These are phyloP conservation scores for Panellus pusillus DNA, from an alignment of 768 basidiomycete genomes.

Conservation along the genomic window DNA sequence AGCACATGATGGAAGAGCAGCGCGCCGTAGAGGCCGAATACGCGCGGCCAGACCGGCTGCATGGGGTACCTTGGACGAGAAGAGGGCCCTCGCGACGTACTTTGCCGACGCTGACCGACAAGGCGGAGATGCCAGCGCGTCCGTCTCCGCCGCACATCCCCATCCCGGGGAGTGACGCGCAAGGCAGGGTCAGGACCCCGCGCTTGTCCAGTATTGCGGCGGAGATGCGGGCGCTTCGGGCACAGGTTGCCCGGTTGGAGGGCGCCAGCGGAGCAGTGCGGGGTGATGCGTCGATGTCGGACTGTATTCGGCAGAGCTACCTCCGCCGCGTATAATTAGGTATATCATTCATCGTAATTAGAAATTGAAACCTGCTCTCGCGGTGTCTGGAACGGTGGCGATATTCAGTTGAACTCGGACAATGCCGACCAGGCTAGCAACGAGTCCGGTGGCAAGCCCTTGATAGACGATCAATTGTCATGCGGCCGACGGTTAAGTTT, in stretches of 20 bases:
- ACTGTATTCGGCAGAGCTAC: no score
- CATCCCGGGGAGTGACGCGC: not conserved
- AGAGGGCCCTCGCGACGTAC: not conserved
- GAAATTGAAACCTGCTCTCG: no score
- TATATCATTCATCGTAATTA: no score
- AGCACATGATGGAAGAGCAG: constrained; percentile 13
- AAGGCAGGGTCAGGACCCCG: not conserved
- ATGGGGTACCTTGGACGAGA: not conserved
- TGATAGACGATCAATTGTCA: no score
- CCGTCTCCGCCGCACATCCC: not conserved
- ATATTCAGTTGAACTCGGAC: no score
- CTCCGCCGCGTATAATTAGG: no score
- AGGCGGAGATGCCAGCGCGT: not conserved
- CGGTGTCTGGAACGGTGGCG: no score
- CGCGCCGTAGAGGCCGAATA: constrained; percentile 16
- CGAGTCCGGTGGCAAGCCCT: no score
- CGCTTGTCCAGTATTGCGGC: constrained; percentile 16
- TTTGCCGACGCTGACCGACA: no score
- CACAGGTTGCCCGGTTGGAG: constrained; percentile 19
- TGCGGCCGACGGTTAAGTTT: no score
- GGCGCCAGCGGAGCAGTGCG: not conserved
- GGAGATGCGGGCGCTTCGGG: constrained; percentile 17
- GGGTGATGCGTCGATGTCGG: no score
- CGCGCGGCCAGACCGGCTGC: not conserved
- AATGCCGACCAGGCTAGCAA: no score